Base-by-base conservation (phyloP, 768 basidiomycete species). In the Pleurotus cornucopiae region DNA sequence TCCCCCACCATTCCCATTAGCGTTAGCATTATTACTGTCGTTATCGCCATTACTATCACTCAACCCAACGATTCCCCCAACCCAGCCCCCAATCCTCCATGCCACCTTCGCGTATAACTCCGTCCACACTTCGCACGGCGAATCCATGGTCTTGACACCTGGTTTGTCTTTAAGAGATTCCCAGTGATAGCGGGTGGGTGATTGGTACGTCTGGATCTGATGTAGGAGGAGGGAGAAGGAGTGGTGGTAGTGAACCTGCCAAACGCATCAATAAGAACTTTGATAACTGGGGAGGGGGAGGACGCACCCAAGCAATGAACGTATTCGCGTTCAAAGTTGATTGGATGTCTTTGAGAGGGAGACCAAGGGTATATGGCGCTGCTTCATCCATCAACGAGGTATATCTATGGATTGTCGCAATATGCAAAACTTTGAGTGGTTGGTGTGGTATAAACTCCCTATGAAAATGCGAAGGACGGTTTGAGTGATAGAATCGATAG, bases 81-180 rank as follows among this genome's bases (percentile, higher is more conserved):
- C 30, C 30, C 30, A 34, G 2, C 30, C 30, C 11, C 30, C 30
- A 2, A 53, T 39, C 13, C 51, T 37, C 18, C 13, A 53, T 38
- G 14, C 51, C 20, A 53, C 51, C 14, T 53, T 53, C 5, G 51
- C 51, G 16, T 41, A 53, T 4, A 53, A 12, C n/a, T 53, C 51
- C 18, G 51, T 53, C 51, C 51, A 53, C 20, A 53, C 51, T 41
- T 53, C 51, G 39, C 51, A 53, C 11, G 51, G 51, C 4, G 51
- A 53, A 14, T 53, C 51, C 51, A 53, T 53, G 12, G 51, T 25
- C 20, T 53, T 53, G 39, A 53, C 51, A 1, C 51, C 51, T 16
- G 18, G n/a, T 41, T 53, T 53, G 51, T 53, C 51, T 53, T 53
- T 53, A 11, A 53, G 51, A 18, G 37, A 37, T 53, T 53, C 51